Percentiles rank a stretch among this genome's conserved stretches.
Evolutionary conservation across 139 green algal species (phyloP).

Genomic region (Desmodesmus armatus): DNA sequence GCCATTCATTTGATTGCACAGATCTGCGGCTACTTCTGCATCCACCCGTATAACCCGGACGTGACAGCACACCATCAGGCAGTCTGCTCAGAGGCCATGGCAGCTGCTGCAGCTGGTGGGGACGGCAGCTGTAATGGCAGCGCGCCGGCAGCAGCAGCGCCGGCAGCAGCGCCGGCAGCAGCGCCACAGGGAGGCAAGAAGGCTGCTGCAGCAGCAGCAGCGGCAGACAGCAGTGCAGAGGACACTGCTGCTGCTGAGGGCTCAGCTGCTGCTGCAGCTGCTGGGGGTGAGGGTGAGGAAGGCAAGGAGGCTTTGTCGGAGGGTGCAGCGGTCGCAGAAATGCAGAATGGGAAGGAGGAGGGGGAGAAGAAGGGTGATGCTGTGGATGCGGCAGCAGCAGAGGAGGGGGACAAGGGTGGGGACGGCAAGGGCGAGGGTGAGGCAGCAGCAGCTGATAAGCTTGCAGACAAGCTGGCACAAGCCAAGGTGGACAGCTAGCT

Average conservation of each 20-base stretch:
- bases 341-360: background rate
- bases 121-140: no score
- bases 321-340: no score
- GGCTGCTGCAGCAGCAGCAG: conserved; percentile 12
- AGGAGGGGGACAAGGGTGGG: background rate
- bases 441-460: background rate
- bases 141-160: background rate
- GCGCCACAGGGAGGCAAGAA: background rate
- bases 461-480: conserved; percentile 9
- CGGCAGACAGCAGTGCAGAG: no score
- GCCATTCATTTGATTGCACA: no score
- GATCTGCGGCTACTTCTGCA: conserved; percentile 53
- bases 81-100: conserved; percentile 2
- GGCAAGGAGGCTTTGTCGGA: background rate
- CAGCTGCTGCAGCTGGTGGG: no score
- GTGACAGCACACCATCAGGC: conserved; percentile 35
- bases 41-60: conserved; percentile 73
- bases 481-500: background rate
- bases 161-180: background rate
- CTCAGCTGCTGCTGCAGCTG: background rate
- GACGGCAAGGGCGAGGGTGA: background rate
- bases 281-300: background rate
- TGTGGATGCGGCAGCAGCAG: background rate
- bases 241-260: background rate
- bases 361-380: background rate